A percentile compares a stretch with the other conserved stretches of the same genome.
Evolutionary conservation across 2,329 filamentous ascomycete genomes (phyloP).

Genomic region (Colletotrichum endophyticum): DNA sequence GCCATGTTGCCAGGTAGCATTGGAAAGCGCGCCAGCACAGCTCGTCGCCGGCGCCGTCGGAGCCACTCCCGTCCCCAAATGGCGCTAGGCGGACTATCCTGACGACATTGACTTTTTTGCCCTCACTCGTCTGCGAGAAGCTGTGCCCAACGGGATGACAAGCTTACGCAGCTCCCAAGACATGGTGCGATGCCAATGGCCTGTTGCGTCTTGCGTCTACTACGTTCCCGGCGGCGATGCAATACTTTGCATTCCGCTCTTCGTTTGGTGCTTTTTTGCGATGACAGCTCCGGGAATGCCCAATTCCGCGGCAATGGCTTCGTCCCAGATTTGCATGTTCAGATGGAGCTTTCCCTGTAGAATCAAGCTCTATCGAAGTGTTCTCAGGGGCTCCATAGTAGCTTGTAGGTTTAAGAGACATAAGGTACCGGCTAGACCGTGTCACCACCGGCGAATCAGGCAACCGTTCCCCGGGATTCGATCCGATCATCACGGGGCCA

Average conservation of each 20-base stretch:
- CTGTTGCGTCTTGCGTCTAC: not conserved
- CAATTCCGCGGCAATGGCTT: not conserved
- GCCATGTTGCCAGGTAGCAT: not conserved
- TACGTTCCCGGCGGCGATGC: not conserved
- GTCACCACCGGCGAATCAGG: not conserved
- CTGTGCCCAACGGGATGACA: not conserved
- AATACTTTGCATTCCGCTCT: not conserved
- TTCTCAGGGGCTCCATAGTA: not conserved
- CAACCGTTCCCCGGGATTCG: not conserved
- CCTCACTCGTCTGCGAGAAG: not conserved
- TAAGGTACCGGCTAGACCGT: not conserved
- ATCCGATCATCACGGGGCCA: not conserved
- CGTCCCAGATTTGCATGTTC: not conserved
- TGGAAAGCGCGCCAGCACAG: not conserved
- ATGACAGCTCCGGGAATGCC: not conserved
- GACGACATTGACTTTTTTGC: slow-evolving; percentile 23
- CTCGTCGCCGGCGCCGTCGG: not conserved
- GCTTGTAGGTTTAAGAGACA: not conserved
- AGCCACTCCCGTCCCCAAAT: slow-evolving; percentile 7
- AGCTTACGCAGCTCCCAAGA: slow-evolving; percentile 19
- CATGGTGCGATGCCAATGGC: slow-evolving; percentile 6
- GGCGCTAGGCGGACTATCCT: slow-evolving; percentile 14
- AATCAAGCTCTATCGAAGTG: not conserved
- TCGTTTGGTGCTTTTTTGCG: not conserved
- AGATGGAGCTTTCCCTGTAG: not conserved